Evolutionary conservation across 257 asterid species (phyloP), one percentile per base, ranked within the genome.

Genomic region (Euphrasia confusa): DNA sequence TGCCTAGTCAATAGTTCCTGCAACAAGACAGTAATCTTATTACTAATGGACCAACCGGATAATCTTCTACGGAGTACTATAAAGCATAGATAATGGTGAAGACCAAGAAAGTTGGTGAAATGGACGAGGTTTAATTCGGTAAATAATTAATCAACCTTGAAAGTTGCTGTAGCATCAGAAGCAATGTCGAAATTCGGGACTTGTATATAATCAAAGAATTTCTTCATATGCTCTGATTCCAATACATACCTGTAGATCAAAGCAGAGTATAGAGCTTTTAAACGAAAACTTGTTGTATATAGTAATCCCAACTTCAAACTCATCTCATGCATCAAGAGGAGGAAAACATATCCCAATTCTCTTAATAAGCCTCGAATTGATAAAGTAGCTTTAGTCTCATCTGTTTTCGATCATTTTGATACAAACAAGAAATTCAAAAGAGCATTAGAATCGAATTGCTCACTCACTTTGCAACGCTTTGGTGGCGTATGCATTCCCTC

Each of bases 401-500:
- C 52, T 45, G 10, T 61, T 18, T 54, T 64, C 0, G 70, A 49
- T 42, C n/a, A 37, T 45, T n/a, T 55, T 14, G 58, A 12, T 55
- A 49, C 21, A 17, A 40, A 32, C 21, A 28, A 47, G 9, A 70
- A 52, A 48, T 27, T 32, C 15, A 49, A 15, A 2, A 15, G 45
- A 61, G 42, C 15, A 45, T 3, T 27, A 3, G 47, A 58, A 14
- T 26, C 17, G 40, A 47, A 66, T 14, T 6, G 50, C 65, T 40
- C 44, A 68, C 81, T 83, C 67, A 89, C 99, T 78, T 89, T 32
- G 99, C 99, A 73, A 89, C 94, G 70, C 78, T 84, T 76, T 93
- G 99, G 76, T 93, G 99, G 40, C 99, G 96, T 70, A 93, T 93
- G 85, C 99, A 93, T 65, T 93, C 99, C 82, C 96, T 85, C 73